Conservation (phyloP, 768 basidiomycete genomes). For the Rhodocollybia butyracea region DNA sequence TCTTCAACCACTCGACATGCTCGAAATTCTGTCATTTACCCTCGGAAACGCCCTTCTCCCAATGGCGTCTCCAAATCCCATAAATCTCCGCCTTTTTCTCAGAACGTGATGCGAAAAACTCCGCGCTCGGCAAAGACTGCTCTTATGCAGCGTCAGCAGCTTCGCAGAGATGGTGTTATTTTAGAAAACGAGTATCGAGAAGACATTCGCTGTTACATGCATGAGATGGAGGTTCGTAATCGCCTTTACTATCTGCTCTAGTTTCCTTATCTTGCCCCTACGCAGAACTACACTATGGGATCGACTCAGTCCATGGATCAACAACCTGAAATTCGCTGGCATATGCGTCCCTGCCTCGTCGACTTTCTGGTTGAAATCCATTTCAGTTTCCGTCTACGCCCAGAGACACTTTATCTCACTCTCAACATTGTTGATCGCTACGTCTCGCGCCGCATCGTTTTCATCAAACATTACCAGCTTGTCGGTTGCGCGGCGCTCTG, state of each 20-base stretch:
- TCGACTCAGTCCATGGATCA: conserved; percentile 97
- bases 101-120: conserved; percentile 52
- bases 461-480: conserved; percentile 98
- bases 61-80: conserved; percentile 70
- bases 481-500: conserved; percentile 98
- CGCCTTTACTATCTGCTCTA: conserved; percentile 10
- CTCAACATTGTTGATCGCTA: conserved; percentile 99
- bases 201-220: conserved; percentile 93
- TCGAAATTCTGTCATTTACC: conserved; percentile 65
- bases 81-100: conserved; percentile 51
- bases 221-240: conserved; percentile 91
- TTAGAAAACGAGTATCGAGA: conserved; percentile 95
- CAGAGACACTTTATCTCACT: conserved; percentile 97
- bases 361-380: conserved; percentile 99
- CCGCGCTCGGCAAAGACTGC: conserved; percentile 65
- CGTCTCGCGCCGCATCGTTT: conserved; percentile 96
- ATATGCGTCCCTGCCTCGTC: conserved; percentile 98
- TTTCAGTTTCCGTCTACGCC: conserved; percentile 94
- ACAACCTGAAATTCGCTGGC: conserved; percentile 98
- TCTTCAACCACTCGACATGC: conserved; percentile 55
- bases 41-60: conserved; percentile 84
- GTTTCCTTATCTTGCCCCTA: conserved; percentile 11
- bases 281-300: conserved; percentile 79
- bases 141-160: conserved; percentile 54
- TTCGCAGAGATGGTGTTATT: conserved; percentile 70